Conservation (phyloP, 805 yeast species). For the Candida ascalaphidarum region DNA sequence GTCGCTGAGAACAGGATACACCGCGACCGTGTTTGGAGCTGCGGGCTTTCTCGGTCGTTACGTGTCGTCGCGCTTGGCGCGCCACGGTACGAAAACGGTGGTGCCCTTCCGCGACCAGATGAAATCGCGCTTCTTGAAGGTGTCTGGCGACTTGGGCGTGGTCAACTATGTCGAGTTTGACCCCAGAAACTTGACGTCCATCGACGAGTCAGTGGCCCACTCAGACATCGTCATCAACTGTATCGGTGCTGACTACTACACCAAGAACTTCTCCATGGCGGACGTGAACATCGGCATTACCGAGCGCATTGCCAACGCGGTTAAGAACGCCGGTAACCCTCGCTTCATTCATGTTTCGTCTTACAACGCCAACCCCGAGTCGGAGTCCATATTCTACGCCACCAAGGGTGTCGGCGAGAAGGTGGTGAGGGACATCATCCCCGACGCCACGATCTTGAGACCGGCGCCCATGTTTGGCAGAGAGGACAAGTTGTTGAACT, state of each 20-base stretch:
- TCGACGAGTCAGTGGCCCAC: slow-evolving; percentile 69
- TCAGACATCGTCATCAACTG: slow-evolving; percentile 79
- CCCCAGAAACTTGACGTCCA: slow-evolving; percentile 64
- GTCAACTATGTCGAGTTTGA: slow-evolving; percentile 80
- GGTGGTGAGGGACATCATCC: slow-evolving; percentile 56
- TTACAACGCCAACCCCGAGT: slow-evolving; percentile 62
- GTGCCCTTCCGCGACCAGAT: slow-evolving; percentile 79
- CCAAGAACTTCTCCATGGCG: slow-evolving; percentile 76
- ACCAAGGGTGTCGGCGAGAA: slow-evolving; percentile 76
- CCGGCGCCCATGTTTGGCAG: slow-evolving; percentile 77
- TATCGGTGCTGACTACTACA: slow-evolving; percentile 66
- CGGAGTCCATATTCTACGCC: slow-evolving; percentile 64
- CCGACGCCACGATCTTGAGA: slow-evolving; percentile 77
- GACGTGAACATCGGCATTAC: slow-evolving; percentile 78
- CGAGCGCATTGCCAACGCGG: slow-evolving; percentile 67
- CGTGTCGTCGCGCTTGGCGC: slow-evolving; percentile 62
- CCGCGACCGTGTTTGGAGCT: slow-evolving; percentile 84
- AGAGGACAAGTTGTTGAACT: slow-evolving; percentile 62
- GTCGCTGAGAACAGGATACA: slow-evolving; percentile 79
- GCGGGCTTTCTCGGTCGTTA: slow-evolving; percentile 73
- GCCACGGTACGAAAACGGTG: slow-evolving; percentile 71
- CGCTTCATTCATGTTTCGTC: slow-evolving; percentile 74
- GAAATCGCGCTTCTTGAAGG: slow-evolving; percentile 70
- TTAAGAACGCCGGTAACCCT: slow-evolving; percentile 61
- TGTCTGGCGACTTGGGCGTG: slow-evolving; percentile 81